A percentile compares a stretch with the other conserved stretches of the same genome.
Conservation (phyloP, 441 rosid genomes). For the Erysimum cheiri region DNA sequence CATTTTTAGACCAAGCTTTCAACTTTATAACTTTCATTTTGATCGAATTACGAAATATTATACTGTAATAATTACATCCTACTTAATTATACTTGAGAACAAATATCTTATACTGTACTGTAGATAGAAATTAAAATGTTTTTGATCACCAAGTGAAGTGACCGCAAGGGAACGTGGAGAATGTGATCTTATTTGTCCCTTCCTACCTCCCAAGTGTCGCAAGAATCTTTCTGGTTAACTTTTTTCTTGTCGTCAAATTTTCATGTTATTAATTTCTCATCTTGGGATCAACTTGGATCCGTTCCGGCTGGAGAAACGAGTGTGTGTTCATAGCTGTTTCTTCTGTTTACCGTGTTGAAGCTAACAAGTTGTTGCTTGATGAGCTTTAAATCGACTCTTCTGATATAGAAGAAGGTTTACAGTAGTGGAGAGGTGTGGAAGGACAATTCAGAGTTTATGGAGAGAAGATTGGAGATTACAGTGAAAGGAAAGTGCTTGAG, state of each 20-base stretch:
- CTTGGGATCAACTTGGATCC: neutral
- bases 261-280: neutral
- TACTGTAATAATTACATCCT: neutral
- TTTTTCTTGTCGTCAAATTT: neutral
- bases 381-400: too few relatives aligned
- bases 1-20: slow-evolving; percentile 19
- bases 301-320: neutral
- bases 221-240: neutral
- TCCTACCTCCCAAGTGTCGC: slow-evolving; percentile 11
- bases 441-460: too few relatives aligned
- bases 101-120: neutral
- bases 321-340: neutral
- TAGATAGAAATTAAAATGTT: neutral
- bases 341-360: too few relatives aligned
- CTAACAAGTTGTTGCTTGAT: too few relatives aligned
- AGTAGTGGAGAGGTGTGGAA: too few relatives aligned
- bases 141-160: slow-evolving; percentile 11
- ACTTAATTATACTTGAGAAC: neutral
- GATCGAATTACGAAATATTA: slow-evolving; percentile 10
- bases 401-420: too few relatives aligned
- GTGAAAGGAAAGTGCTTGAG: too few relatives aligned
- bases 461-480: too few relatives aligned
- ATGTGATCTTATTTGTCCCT: slow-evolving; percentile 21
- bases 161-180: slow-evolving; percentile 21
- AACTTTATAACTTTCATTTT: slow-evolving; percentile 9